Conservation (phyloP, 345 rosid species). For the Jatropha curcas region DNA sequence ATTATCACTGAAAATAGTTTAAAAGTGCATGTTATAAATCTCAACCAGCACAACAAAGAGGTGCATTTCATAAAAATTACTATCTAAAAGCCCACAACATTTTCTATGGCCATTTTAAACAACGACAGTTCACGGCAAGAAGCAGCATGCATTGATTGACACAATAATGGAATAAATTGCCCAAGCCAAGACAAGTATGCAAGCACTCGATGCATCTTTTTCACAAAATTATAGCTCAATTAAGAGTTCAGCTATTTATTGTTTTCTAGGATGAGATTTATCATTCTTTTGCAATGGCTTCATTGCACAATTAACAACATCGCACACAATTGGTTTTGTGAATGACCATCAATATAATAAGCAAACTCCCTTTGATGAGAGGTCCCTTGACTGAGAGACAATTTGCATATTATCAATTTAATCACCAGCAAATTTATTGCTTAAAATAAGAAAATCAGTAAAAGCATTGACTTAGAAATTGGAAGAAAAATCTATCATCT, state of each 20-base stretch:
- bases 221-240: background rate
- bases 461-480: background rate
- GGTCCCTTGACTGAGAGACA: background rate
- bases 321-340: background rate
- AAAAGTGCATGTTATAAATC: conserved; percentile 16
- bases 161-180: background rate
- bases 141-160: background rate
- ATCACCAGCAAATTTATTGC: background rate
- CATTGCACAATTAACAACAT: background rate
- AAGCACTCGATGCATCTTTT: background rate
- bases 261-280: no score
- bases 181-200: background rate
- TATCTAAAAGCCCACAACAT: background rate
- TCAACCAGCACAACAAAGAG: conserved; percentile 9
- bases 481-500: conserved; percentile 1
- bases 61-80: background rate
- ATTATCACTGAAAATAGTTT: conserved; percentile 49
- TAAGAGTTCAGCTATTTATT: no score
- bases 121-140: background rate
- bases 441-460: background rate
- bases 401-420: background rate
- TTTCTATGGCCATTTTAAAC: background rate
- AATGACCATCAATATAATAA: background rate
- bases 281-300: background rate
- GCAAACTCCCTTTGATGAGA: background rate